Conservation (phyloP, 805 yeast species). For the Candida broadrunensis region DNA sequence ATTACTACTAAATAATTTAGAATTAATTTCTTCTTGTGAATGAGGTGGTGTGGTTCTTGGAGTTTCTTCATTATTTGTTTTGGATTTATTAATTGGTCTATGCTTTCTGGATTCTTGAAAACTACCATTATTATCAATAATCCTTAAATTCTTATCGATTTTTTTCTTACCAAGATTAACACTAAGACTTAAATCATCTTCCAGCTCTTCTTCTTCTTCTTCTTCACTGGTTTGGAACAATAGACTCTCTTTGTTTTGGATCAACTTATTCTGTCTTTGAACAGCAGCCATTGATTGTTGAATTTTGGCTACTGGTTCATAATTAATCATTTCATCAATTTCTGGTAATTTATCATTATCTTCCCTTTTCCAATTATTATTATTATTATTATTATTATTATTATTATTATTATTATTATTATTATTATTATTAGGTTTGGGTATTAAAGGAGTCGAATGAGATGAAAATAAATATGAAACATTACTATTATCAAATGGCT, state of each 20-base stretch:
- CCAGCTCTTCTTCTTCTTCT: conserved; percentile 1
- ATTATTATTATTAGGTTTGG: neutral
- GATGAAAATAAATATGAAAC: conserved; percentile 13
- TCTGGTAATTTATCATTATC: neutral
- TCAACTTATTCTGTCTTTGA: neutral
- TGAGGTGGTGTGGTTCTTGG: conserved; percentile 35
- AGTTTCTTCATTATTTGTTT: conserved; percentile 11
- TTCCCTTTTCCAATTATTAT: neutral
- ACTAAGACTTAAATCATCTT: neutral
- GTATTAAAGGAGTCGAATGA: conserved; percentile 22
- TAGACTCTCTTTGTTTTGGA: neutral
- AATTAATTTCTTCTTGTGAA: conserved; percentile 18
- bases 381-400: too few relatives aligned
- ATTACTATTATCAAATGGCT: too few relatives aligned
- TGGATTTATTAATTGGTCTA: neutral
- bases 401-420: too few relatives aligned
- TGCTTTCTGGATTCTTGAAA: neutral
- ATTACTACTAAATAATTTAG: conserved; percentile 4
- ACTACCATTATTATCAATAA: neutral
- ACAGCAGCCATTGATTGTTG: neutral
- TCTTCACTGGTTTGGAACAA: neutral
- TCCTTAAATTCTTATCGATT: neutral
- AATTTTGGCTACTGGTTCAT: neutral
- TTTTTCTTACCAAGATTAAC: neutral
- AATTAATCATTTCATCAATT: neutral